A percentile compares a stretch with the other conserved stretches of the same genome.
Evolutionary conservation across 805 yeast species (phyloP).

Genomic region (Saccharomycopsis capsularis): DNA sequence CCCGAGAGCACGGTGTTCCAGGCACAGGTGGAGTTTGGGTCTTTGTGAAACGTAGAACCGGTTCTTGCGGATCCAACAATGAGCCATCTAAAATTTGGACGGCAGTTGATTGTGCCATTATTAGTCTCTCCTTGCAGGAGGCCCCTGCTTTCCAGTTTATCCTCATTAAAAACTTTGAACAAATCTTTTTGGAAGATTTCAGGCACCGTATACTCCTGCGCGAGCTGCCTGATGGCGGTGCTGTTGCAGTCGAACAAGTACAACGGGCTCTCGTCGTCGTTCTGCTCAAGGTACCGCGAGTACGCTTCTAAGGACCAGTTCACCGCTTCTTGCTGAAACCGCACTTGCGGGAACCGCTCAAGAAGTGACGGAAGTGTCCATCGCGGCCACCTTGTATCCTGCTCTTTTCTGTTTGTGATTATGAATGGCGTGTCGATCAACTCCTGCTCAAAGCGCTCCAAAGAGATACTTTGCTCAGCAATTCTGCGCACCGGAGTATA

Average conservation of each 20-base stretch:
- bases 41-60: conserved; percentile 90
- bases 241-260: conserved; percentile 80
- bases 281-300: conserved; percentile 49
- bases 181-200: conserved; percentile 49
- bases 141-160: too few relatives aligned
- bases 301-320: conserved; percentile 67
- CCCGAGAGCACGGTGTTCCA: conserved; percentile 82
- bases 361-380: conserved; percentile 52
- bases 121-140: too few relatives aligned
- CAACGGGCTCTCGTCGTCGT: conserved; percentile 76
- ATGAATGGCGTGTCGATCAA: conserved; percentile 62
- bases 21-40: conserved; percentile 84
- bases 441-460: conserved; percentile 38
- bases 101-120: conserved; percentile 32
- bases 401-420: conserved; percentile 27
- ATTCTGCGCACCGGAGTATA: conserved; percentile 33
- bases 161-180: conserved; percentile 42
- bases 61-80: conserved; percentile 76
- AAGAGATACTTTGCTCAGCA: conserved; percentile 36
- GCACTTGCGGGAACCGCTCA: conserved; percentile 48
- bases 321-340: conserved; percentile 80
- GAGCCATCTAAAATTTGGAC: conserved; percentile 93
- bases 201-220: conserved; percentile 50
- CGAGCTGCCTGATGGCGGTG: conserved; percentile 52
- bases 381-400: conserved; percentile 53